These are phyloP conservation scores for Xylariales sp. DNA, from an alignment of 2,329 filamentous ascomycete genomes.

Conservation along the genomic window DNA sequence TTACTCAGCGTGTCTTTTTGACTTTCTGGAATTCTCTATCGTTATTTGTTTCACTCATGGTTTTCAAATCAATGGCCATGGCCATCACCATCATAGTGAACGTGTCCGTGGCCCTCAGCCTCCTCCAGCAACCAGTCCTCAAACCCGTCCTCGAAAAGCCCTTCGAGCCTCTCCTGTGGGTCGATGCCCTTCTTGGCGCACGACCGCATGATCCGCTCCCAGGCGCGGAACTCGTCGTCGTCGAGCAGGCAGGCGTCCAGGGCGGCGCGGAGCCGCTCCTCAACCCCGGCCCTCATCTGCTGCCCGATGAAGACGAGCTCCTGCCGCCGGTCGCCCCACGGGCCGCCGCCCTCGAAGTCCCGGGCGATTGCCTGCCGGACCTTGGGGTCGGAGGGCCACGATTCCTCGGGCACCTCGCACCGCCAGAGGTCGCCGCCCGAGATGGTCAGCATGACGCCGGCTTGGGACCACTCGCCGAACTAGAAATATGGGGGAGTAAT, in stretches of 20 bases:
- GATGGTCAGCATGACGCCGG: constrained; percentile 60
- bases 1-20: not conserved
- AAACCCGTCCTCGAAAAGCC: constrained; percentile 25
- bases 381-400: constrained; percentile 15
- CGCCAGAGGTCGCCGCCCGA: constrained; percentile 55
- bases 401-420: constrained; percentile 45
- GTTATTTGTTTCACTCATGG: not conserved
- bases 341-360: constrained; percentile 47
- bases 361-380: constrained; percentile 44
- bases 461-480: constrained; percentile 59
- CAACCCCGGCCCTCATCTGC: constrained; percentile 43
- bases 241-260: constrained; percentile 59
- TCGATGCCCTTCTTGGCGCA: no score
- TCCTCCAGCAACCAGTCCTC: constrained; percentile 26
- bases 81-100: constrained; percentile 16
- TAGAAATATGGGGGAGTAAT: no score
- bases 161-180: constrained; percentile 15
- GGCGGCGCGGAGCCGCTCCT: constrained; percentile 30
- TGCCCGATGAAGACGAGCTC: constrained; percentile 73
- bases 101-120: constrained; percentile 23
- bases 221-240: constrained; percentile 50
- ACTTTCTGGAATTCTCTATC: not conserved
- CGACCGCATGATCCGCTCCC: constrained; percentile 22
- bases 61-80: constrained; percentile 7
- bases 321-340: constrained; percentile 69